Evolutionary conservation across 768 basidiomycete species (phyloP), one percentile per base, ranked within the genome.

Genomic region (Boletus patriciae): DNA sequence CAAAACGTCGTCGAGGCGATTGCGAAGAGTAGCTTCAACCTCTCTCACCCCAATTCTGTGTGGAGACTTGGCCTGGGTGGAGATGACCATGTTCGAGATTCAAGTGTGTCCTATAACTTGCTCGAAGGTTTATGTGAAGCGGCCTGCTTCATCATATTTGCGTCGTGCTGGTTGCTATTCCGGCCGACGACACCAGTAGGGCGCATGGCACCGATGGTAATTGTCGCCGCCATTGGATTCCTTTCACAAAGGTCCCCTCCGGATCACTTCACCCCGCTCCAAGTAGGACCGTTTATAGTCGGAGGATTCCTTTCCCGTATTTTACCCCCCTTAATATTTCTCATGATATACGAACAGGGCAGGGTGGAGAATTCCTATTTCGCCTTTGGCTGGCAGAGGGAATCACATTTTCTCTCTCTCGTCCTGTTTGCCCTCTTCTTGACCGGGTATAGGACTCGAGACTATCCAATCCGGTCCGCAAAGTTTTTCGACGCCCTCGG

Each of bases 1-100:
- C 60, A 52, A 29, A 43, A 13, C 9, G 18, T 54, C 1, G 40
- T 61, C 6, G 48, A 54, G 23, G 42, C 55, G 6, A 43, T 58
- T 33, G 19, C 45, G 3, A 45, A 54, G 25, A n/a, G 56, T n/a
- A 25, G 45, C 4, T 54, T 58, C 40, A 46, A 15, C 15, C 34
- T 50, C 19, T 51, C 40, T 16, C 41, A 51, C 38, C 29, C 31
- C 7, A 47, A 31, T 18, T n/a, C 27, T 11, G 27, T 29, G 27
- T 27, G 11, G 23, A 13, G 33, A 34, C 33, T 13, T 34, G 1
- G 3, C 33, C 16, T 23, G 27, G 12, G 7, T 9, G 18, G 19
- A 51, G 29, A 51, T n/a, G 18, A 21, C 0, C 3, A 13, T 5
- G 23, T 9, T 41, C 40, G 16, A 16, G 3, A 55, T 31, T 31